A percentile compares a stretch with the other conserved stretches of the same genome.
Conservation (phyloP, 148 eudicot species). For the Oxyria digyna region DNA sequence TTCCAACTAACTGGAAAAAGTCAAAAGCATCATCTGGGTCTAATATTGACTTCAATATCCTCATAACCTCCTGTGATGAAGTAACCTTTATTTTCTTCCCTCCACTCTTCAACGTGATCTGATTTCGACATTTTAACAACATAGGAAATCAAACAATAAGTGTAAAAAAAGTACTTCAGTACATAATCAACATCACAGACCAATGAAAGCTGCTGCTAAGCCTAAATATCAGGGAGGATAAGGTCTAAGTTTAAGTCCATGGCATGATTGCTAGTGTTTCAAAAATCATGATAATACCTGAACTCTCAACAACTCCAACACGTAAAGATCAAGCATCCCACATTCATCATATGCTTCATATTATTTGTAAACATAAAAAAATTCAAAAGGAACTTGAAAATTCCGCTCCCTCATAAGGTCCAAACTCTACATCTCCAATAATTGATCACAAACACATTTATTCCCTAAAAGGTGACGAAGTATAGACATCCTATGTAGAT, state of each 20-base stretch:
- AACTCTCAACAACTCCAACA: neutral
- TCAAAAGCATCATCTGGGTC: conserved; percentile 42
- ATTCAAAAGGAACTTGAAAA: neutral
- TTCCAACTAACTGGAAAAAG: conserved; percentile 42
- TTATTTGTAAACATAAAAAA: neutral
- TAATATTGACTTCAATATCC: conserved; percentile 36
- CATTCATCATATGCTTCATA: neutral
- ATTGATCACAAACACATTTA: neutral
- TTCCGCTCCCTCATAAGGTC: neutral
- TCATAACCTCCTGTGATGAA: conserved; percentile 31
- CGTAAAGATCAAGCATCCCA: neutral
- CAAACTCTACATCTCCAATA: neutral
- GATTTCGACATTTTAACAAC: conserved; percentile 7
- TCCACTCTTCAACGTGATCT: neutral
- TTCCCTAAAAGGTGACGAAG: neutral
- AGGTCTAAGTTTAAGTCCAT: neutral
- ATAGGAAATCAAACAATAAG: neutral
- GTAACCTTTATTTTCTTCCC: neutral
- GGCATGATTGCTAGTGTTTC: neutral
- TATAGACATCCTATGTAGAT: neutral
- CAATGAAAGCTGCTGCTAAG: neutral
- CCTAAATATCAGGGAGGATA: neutral
- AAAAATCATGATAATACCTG: neutral
- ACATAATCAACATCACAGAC: neutral
- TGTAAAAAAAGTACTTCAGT: neutral